These are phyloP conservation scores for Mucor circinelloides DNA, from an alignment of 371 early-diverging fungal species.

Conservation along the genomic window DNA sequence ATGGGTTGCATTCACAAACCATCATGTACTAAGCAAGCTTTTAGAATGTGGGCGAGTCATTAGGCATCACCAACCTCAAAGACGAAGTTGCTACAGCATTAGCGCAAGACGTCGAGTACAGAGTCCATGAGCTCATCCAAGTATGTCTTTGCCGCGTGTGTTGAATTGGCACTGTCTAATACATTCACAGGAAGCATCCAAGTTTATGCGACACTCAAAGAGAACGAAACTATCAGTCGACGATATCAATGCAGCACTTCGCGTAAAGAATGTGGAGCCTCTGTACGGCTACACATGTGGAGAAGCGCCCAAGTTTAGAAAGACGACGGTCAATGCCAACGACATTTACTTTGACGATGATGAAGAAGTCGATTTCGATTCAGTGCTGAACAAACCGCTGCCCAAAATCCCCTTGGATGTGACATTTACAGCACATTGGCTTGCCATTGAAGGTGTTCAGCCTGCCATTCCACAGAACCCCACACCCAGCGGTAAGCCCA, in stretches of 20 bases:
- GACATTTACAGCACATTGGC: conserved; percentile 94
- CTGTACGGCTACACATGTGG: conserved; percentile 93
- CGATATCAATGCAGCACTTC: conserved; percentile 96
- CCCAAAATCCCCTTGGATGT: conserved; percentile 95
- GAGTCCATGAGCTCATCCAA: conserved; percentile 95
- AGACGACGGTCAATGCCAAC: conserved; percentile 59
- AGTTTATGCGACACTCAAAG: conserved; percentile 98
- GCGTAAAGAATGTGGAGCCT: conserved; percentile 96
- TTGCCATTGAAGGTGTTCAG: conserved; percentile 99
- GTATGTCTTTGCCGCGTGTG: conserved; percentile 31
- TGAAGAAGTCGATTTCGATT: conserved; percentile 96
- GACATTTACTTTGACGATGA: conserved; percentile 96
- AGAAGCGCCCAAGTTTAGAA: conserved; percentile 77
- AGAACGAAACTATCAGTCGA: conserved; percentile 86
- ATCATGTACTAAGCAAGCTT: not conserved
- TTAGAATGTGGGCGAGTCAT: conserved; percentile 87
- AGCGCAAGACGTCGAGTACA: conserved; percentile 96
- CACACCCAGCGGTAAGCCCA: conserved; percentile 66
- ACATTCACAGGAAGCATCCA: conserved; percentile 85
- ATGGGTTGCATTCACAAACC: not conserved
- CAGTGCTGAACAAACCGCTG: conserved; percentile 85
- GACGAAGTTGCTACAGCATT: conserved; percentile 90
- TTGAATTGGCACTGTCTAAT: not conserved
- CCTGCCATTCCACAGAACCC: conserved; percentile 99
- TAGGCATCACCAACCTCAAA: conserved; percentile 90